Evolutionary conservation across 768 basidiomycete genomes (phyloP).

Genomic region (Nidularia pulvinata): DNA sequence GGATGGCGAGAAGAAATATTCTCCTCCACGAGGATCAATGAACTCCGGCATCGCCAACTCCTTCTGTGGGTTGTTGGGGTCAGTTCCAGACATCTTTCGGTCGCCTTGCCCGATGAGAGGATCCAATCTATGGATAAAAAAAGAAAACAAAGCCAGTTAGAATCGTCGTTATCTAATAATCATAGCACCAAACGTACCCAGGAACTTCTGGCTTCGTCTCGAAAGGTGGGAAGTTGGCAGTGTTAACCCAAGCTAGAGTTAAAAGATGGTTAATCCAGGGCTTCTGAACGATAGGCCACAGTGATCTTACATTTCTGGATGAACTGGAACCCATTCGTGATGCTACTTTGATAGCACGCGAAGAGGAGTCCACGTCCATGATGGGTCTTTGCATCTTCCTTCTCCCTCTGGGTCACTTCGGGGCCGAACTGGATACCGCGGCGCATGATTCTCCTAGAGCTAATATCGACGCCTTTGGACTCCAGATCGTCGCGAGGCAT

Average conservation of each 20-base stretch:
- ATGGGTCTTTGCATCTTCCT: conserved; percentile 29
- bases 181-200: conserved; percentile 13
- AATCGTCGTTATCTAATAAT: no score
- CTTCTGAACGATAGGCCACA: not conserved
- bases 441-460: conserved; percentile 38
- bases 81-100: conserved; percentile 21
- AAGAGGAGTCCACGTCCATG: conserved; percentile 49
- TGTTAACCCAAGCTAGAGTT: conserved; percentile 35
- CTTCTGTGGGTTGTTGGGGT: conserved; percentile 27
- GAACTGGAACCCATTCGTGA: conserved; percentile 39
- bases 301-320: conserved; percentile 31
- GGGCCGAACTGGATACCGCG: conserved; percentile 53
- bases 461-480: conserved; percentile 6
- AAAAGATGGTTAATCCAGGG: not conserved
- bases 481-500: conserved; percentile 43
- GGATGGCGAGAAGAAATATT: conserved; percentile 54
- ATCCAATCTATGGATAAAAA: conserved; percentile 35
- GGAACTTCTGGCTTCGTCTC: conserved; percentile 9
- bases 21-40: conserved; percentile 46
- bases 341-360: conserved; percentile 31
- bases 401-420: conserved; percentile 41
- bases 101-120: conserved; percentile 40
- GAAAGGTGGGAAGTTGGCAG: conserved; percentile 28
- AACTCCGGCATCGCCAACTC: conserved; percentile 31
- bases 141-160: no score